phyloP scores from a whole-genome alignment of 2,329 filamentous ascomycete species.

The Trichoderma guizhouense region DNA sequence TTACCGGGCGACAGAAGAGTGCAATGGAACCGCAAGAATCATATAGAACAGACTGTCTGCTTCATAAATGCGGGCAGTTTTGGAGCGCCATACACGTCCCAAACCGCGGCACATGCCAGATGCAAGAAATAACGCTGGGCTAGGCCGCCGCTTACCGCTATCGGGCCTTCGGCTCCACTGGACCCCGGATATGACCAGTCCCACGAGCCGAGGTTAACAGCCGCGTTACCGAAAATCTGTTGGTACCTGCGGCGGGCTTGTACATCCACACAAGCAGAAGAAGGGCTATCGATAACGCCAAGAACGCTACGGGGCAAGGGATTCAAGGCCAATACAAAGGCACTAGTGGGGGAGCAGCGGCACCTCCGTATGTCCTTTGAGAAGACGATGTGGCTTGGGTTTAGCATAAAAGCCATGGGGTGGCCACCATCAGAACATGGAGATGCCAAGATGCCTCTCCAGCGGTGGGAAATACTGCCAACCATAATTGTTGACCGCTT shows the following conservation, averaged over 20 bases:
- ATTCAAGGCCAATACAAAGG: background rate
- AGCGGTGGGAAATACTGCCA: background rate
- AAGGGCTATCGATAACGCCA: constrained; percentile 6
- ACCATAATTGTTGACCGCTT: background rate
- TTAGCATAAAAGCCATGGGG: background rate
- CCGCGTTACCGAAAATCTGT: background rate
- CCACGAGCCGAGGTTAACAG: constrained; percentile 15
- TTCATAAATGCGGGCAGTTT: background rate
- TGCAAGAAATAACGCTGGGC: constrained; percentile 11
- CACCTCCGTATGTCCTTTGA: background rate
- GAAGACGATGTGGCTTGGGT: background rate
- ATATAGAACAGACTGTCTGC: background rate
- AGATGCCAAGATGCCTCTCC: background rate
- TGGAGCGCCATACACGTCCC: background rate
- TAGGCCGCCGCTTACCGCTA: constrained; percentile 6
- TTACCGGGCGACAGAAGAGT: background rate
- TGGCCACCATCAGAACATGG: background rate
- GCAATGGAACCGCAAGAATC: constrained; percentile 8
- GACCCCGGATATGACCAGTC: constrained; percentile 1
- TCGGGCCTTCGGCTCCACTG: constrained; percentile 2
- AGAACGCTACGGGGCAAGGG: constrained; percentile 10
- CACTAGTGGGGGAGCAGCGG: background rate
- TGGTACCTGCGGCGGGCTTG: background rate
- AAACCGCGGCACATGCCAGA: constrained; percentile 6
- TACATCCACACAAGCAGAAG: background rate